Conservation (phyloP, 805 yeast genomes). For the Candida nitratophila region DNA sequence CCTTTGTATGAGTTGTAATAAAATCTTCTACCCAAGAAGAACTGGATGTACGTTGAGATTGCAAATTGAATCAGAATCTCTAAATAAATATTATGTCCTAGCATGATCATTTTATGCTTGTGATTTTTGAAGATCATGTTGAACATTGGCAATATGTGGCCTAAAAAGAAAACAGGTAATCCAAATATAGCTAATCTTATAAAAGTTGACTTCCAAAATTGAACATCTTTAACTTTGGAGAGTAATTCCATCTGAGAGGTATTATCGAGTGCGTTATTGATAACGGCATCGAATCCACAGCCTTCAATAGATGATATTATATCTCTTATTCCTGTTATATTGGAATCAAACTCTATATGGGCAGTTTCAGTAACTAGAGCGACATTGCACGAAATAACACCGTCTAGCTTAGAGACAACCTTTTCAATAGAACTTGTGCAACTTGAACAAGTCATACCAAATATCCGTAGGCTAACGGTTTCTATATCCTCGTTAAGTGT, state of each 20-base stretch:
- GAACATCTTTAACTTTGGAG: conserved; percentile 63
- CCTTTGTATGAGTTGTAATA: conserved; percentile 60
- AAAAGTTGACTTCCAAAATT: conserved; percentile 59
- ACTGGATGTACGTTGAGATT: conserved; percentile 54
- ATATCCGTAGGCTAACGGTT: conserved; percentile 28
- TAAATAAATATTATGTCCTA: conserved; percentile 52
- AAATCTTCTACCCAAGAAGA: conserved; percentile 61
- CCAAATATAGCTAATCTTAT: conserved; percentile 49
- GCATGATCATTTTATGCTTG: conserved; percentile 7
- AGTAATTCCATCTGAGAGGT: conserved; percentile 64
- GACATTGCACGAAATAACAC: conserved; percentile 43
- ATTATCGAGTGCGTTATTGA: conserved; percentile 45
- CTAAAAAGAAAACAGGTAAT: conserved; percentile 48
- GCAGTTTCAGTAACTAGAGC: conserved; percentile 51
- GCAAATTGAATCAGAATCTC: conserved; percentile 56
- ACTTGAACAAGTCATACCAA: conserved; percentile 58
- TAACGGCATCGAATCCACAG: conserved; percentile 45
- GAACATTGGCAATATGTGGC: conserved; percentile 41
- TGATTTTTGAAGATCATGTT: conserved; percentile 6
- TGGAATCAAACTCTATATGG: conserved; percentile 42
- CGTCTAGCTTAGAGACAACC: conserved; percentile 36
- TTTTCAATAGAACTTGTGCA: conserved; percentile 44
- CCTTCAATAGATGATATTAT: conserved; percentile 47
- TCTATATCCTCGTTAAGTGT: conserved; percentile 5
- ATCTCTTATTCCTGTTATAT: conserved; percentile 53